Evolutionary conservation across 2,329 filamentous ascomycete genomes (phyloP).

Genomic region (Parascedosporium putredinis): DNA sequence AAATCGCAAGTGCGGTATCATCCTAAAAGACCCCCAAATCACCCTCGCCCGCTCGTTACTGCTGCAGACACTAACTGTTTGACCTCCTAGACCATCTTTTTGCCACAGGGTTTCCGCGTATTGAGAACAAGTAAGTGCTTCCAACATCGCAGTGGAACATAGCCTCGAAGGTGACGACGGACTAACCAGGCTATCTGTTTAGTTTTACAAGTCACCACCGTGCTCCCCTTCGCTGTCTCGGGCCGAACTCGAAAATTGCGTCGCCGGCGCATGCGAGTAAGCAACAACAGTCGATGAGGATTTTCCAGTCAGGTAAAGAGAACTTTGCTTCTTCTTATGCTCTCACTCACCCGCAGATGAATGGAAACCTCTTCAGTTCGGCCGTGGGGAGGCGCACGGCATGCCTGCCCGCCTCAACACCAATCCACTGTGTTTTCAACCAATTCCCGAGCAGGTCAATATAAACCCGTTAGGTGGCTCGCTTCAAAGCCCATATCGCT

Average conservation of each 20-base stretch:
- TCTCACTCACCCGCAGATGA: slow-evolving; percentile 13
- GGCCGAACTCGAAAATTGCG: slow-evolving; percentile 7
- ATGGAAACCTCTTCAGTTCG: slow-evolving; percentile 14
- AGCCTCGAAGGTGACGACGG: not conserved
- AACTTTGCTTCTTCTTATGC: slow-evolving; percentile 13
- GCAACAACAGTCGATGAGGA: slow-evolving; percentile 14
- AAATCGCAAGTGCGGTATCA: not conserved
- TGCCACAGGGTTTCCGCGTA: not conserved
- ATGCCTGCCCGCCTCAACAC: slow-evolving; percentile 16
- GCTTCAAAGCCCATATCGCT: slow-evolving; percentile 7
- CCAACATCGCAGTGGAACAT: not conserved
- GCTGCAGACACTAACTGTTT: slow-evolving; percentile 3
- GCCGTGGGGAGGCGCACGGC: not conserved
- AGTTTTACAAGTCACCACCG: slow-evolving; percentile 1
- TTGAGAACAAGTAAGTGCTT: slow-evolving; percentile 1
- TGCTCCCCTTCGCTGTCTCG: slow-evolving; percentile 2
- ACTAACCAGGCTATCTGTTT: not conserved
- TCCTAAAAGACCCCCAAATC: too few relatives aligned
- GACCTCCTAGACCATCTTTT: not conserved
- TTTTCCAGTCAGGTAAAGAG: slow-evolving; percentile 18
- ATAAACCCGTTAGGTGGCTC: slow-evolving; percentile 16
- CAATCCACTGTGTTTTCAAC: slow-evolving; percentile 21
- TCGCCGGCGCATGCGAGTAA: slow-evolving; percentile 19
- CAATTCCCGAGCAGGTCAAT: slow-evolving; percentile 13
- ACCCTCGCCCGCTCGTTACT: too few relatives aligned